Evolutionary conservation across 2,329 filamentous ascomycete genomes (phyloP).

Genomic region (Trichoderma breve): DNA sequence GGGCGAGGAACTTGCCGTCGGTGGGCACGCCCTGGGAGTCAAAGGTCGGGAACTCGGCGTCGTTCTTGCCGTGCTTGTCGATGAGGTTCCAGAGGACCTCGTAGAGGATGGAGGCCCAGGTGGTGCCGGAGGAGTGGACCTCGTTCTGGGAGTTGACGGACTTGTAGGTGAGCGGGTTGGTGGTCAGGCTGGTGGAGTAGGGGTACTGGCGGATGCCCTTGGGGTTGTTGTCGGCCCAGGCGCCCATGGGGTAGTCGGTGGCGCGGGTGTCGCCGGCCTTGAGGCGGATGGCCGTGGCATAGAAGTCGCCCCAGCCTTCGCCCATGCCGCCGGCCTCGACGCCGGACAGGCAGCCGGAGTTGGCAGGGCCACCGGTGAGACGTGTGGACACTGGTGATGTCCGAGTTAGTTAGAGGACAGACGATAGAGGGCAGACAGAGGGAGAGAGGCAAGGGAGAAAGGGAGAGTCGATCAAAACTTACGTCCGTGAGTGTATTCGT

Average conservation of each 20-base stretch:
- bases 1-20: constrained; percentile 50
- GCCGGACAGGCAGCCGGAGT: constrained; percentile 46
- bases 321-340: constrained; percentile 56
- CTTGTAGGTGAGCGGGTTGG: constrained; percentile 52
- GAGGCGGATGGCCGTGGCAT: constrained; percentile 50
- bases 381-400: constrained; percentile 48
- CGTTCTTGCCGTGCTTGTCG: constrained; percentile 53
- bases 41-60: constrained; percentile 42
- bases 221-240: constrained; percentile 46
- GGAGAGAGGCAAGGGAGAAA: not conserved
- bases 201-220: constrained; percentile 48
- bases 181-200: constrained; percentile 50
- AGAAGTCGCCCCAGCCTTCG: constrained; percentile 58
- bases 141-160: constrained; percentile 36
- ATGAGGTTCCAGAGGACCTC: constrained; percentile 59
- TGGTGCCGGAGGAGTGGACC: constrained; percentile 50
- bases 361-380: constrained; percentile 57
- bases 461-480: constrained; percentile 25
- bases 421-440: too few species aligned
- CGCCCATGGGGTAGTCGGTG: constrained; percentile 49
- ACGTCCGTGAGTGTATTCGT: constrained; percentile 56
- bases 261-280: constrained; percentile 45
- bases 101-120: constrained; percentile 54
- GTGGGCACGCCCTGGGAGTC: constrained; percentile 44
- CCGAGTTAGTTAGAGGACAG: too few species aligned